phyloP scores from a whole-genome alignment of 1,284 basidiomycete species.

The Volvariella surrecta region DNA sequence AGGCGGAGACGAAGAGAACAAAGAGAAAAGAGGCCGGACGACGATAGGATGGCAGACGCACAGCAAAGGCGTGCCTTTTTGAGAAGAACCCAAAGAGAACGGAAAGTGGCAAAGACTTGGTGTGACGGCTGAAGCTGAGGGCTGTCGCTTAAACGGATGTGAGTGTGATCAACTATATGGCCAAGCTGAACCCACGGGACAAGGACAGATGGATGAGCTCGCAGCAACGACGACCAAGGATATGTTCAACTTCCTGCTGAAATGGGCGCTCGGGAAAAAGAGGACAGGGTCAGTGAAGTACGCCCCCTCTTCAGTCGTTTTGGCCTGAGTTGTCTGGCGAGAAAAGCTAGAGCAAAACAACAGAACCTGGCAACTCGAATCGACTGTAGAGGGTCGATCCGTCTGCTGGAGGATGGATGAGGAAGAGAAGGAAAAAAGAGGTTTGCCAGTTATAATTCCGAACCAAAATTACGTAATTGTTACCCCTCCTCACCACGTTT shows the following conservation, averaged over 20 bases:
- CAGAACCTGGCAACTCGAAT: constrained; percentile 33
- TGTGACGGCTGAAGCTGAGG: constrained; percentile 18
- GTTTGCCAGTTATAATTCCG: neutral
- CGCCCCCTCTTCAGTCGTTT: constrained; percentile 27
- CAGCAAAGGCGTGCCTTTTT: constrained; percentile 92
- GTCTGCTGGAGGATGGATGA: constrained; percentile 27
- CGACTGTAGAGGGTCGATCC: constrained; percentile 36
- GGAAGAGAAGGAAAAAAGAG: constrained; percentile 11
- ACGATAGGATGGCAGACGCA: constrained; percentile 62
- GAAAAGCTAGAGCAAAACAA: constrained; percentile 23
- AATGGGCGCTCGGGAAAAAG: constrained; percentile 9
- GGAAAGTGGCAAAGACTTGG: too few species aligned
- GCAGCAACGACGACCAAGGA: too few species aligned
- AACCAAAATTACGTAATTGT: too few species aligned
- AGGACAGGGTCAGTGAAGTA: constrained; percentile 15
- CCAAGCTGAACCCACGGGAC: too few species aligned
- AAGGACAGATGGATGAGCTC: too few species aligned
- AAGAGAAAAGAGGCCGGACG: constrained; percentile 19
- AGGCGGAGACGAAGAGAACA: constrained; percentile 17
- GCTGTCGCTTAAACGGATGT: constrained; percentile 13
- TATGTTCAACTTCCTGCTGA: too few species aligned
- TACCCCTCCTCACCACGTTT: too few species aligned
- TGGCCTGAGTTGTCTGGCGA: constrained; percentile 27
- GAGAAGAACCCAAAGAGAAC: constrained; percentile 15
- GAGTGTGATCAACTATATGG: neutral